A percentile compares a stretch with the other conserved stretches of the same genome.
Evolutionary conservation across 345 rosid species (phyloP).

Genomic region (Populus davidiana): DNA sequence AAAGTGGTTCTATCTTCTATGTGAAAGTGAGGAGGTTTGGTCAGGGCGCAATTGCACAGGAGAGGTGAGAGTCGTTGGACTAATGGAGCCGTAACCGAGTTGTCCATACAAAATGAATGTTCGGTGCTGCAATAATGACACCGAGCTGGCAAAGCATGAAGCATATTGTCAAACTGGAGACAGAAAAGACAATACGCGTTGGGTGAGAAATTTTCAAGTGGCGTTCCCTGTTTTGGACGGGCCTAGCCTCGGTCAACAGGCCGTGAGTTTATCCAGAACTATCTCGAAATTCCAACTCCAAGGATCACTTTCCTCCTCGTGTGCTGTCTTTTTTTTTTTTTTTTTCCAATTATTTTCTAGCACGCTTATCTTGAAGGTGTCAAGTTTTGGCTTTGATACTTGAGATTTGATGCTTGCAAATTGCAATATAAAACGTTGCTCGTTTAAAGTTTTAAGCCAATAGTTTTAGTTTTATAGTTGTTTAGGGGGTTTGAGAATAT

Average conservation of each 20-base stretch:
- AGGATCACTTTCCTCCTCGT: too few relatives aligned
- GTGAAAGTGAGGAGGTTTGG: neutral
- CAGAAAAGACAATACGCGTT: neutral
- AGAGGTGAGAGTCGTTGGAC: neutral
- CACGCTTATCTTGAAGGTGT: neutral
- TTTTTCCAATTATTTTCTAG: neutral
- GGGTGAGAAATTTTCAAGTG: neutral
- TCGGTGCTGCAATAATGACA: neutral
- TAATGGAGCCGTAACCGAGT: neutral
- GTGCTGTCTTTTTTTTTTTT: too few relatives aligned
- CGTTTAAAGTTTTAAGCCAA: too few relatives aligned
- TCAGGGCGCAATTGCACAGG: too few relatives aligned
- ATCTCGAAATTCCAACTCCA: neutral
- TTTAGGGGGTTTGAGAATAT: too few relatives aligned
- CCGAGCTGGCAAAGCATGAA: neutral
- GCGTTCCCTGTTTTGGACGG: neutral
- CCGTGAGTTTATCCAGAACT: too few relatives aligned
- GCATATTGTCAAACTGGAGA: neutral
- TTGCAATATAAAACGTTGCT: too few relatives aligned
- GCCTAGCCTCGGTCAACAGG: too few relatives aligned
- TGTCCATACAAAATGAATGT: neutral
- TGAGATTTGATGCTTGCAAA: too few relatives aligned
- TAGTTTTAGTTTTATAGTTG: too few relatives aligned
- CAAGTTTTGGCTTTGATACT: neutral
- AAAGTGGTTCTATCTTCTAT: neutral